Evolutionary conservation across 1,139 yeast species (phyloP).

Genomic region (Yamadazyma siamensis): DNA sequence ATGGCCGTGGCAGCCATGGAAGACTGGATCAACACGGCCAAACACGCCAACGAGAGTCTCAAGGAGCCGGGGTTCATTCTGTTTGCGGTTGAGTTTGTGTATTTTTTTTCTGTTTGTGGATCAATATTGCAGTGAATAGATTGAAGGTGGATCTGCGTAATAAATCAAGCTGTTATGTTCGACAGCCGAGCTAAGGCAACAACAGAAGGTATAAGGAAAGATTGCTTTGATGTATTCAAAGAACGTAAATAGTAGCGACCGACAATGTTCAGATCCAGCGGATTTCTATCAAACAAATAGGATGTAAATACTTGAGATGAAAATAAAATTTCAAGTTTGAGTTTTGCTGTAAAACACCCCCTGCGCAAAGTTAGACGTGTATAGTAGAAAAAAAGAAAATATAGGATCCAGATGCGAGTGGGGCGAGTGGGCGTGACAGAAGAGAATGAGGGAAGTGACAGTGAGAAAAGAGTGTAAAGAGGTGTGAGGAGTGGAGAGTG

Average conservation of each 20-base stretch:
- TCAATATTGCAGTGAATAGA: too few species aligned
- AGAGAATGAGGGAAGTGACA: not conserved
- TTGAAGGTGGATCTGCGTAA: not conserved
- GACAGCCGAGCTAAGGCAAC: not conserved
- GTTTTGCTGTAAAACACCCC: too few species aligned
- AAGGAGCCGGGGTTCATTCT: slow-evolving; percentile 1
- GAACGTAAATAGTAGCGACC: too few species aligned
- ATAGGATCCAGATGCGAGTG: not conserved
- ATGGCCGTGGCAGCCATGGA: slow-evolving; percentile 1
- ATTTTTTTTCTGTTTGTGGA: not conserved
- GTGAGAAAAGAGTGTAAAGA: not conserved
- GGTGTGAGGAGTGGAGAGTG: not conserved
- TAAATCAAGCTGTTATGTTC: not conserved
- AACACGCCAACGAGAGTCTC: slow-evolving; percentile 6
- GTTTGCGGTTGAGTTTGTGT: not conserved
- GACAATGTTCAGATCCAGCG: too few species aligned
- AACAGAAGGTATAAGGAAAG: too few species aligned
- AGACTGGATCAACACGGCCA: too few species aligned
- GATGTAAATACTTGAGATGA: too few species aligned
- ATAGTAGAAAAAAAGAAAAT: slow-evolving; percentile 5
- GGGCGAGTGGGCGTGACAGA: not conserved
- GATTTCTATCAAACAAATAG: too few species aligned
- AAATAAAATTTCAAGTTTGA: too few species aligned
- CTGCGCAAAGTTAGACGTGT: slow-evolving; percentile 3
- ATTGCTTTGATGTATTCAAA: too few species aligned